A percentile compares a stretch with the other conserved stretches of the same genome.
Conservation (phyloP, 345 rosid species). For the Rhodamnia argentea region DNA sequence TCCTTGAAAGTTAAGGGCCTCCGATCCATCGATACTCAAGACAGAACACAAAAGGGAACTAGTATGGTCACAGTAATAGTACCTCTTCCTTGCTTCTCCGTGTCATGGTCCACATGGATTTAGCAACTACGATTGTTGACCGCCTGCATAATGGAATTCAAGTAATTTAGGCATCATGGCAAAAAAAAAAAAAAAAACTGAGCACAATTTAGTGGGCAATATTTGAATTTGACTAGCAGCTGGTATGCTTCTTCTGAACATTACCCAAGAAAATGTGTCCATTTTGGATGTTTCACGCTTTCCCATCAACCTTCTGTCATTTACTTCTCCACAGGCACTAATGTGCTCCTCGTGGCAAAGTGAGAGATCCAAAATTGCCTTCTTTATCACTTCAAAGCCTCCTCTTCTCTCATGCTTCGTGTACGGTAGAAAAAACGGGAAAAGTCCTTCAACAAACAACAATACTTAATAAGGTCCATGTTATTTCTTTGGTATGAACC, state of each 20-base stretch:
- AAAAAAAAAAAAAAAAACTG: neutral
- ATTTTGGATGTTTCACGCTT: too few species aligned
- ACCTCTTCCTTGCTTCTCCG: conserved; percentile 91
- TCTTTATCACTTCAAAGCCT: conserved; percentile 74
- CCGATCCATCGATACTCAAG: neutral
- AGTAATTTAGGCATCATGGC: neutral
- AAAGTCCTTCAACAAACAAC: neutral
- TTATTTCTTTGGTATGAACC: conserved; percentile 6
- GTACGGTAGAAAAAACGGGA: conserved; percentile 28
- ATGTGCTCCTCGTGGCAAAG: conserved; percentile 78
- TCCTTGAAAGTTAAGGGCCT: neutral
- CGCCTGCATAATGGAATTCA: conserved; percentile 21
- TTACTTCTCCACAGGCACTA: conserved; percentile 89
- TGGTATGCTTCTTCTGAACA: too few species aligned
- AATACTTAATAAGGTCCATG: neutral
- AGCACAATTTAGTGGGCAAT: neutral
- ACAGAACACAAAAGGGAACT: neutral
- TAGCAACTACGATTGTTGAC: conserved; percentile 92
- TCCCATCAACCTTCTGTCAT: conserved; percentile 57
- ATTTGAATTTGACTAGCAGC: neutral
- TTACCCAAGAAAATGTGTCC: conserved; percentile 75
- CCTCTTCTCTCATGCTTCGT: conserved; percentile 83
- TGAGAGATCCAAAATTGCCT: conserved; percentile 74
- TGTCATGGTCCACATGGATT: conserved; percentile 78
- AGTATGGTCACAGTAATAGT: neutral